These are phyloP conservation scores for Teratosphaeria pseudoeucalypti DNA, from an alignment of 2,329 filamentous ascomycete species.

Conservation along the genomic window DNA sequence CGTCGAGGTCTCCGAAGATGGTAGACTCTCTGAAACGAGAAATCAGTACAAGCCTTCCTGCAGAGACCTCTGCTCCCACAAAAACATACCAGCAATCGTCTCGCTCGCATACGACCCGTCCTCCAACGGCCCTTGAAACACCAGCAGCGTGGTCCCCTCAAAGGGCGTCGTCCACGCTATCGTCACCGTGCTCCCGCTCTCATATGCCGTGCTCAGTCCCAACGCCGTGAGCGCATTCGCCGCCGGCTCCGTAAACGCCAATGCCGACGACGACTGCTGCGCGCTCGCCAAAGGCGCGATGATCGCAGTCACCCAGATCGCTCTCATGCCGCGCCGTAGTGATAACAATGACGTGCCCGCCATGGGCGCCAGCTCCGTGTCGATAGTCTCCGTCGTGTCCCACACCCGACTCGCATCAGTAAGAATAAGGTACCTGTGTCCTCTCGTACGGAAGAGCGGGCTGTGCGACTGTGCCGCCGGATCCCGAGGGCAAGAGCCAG, in stretches of 20 bases:
- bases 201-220: conserved; percentile 1
- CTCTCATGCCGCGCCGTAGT: not conserved
- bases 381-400: not conserved
- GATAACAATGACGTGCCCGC: not conserved
- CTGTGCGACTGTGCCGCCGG: not conserved
- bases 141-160: conserved; percentile 2
- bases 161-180: conserved; percentile 5
- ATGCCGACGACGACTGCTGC: not conserved
- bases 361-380: not conserved
- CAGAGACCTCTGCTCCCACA: not conserved
- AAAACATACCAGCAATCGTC: conserved; percentile 5
- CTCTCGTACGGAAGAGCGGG: not conserved
- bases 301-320: not conserved
- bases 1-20: not conserved
- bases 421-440: not conserved
- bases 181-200: conserved; percentile 3
- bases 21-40: not conserved
- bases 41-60: not conserved
- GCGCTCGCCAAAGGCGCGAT: not conserved
- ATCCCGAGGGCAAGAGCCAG: not conserved
- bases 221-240: conserved; percentile 4
- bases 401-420: not conserved
- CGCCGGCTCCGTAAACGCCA: conserved; percentile 4
- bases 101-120: conserved; percentile 3
- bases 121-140: conserved; percentile 5